These are phyloP conservation scores for Trichosporon faecale DNA, from an alignment of 1,284 basidiomycete species.

Conservation along the genomic window DNA sequence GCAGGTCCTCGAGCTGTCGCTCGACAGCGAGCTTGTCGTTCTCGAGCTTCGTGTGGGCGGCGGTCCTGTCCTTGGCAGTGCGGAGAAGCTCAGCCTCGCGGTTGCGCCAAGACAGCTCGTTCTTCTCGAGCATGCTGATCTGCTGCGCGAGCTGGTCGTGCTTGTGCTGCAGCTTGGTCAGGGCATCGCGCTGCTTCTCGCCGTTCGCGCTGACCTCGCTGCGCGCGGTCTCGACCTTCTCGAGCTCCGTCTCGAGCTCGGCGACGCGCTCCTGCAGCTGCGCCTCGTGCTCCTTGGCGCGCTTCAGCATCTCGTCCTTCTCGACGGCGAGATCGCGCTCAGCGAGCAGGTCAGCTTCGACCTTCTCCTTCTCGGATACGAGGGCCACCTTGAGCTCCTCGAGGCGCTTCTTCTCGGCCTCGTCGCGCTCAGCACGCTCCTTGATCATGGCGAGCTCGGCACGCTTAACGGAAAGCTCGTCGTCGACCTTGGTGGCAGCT, in stretches of 20 bases:
- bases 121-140: conserved; percentile 71
- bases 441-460: conserved; percentile 75
- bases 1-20: conserved; percentile 68
- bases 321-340: conserved; percentile 77
- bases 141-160: conserved; percentile 82
- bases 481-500: conserved; percentile 87
- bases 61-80: conserved; percentile 39
- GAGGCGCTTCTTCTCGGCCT: conserved; percentile 70
- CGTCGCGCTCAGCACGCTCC: conserved; percentile 81
- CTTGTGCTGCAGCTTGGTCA: conserved; percentile 47
- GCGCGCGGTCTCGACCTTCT: conserved; percentile 78
- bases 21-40: conserved; percentile 60
- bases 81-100: conserved; percentile 61
- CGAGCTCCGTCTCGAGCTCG: conserved; percentile 76
- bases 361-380: conserved; percentile 73
- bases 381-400: conserved; percentile 74
- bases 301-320: conserved; percentile 78
- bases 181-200: conserved; percentile 29
- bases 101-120: conserved; percentile 67
- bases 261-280: conserved; percentile 81
- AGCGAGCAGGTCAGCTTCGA: conserved; percentile 76
- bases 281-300: conserved; percentile 78
- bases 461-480: conserved; percentile 85
- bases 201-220: conserved; percentile 60
- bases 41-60: conserved; percentile 51